Base-by-base conservation (phyloP, 768 basidiomycete species). In the Polyporus arcularius region DNA sequence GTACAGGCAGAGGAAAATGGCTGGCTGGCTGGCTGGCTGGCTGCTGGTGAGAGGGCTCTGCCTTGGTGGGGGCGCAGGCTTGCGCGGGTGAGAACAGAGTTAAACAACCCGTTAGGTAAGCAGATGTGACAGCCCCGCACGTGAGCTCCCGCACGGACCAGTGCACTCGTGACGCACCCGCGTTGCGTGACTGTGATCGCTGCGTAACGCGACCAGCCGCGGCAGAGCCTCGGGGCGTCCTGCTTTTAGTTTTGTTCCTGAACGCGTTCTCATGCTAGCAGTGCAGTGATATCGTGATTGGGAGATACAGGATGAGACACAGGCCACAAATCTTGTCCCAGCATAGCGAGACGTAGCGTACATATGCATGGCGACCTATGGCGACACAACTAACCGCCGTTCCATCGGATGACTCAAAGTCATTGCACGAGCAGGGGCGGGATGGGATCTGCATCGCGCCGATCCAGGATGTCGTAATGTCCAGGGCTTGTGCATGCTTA, bases 381-480 rank as follows among this genome's bases (percentile, higher is more conserved):
- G 15, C 39, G 4, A 21, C 45, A 18, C 45, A 18, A 5, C 4
- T 10, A 0, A 18, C n/a, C 11, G 45, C n/a, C 18, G n/a, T 5
- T 10, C n/a, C 11, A 21, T 14, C 4, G 9, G 26, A 10, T 1
- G 4, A 1, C 11, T 16, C 15, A 8, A 45, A 45, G n/a, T 48
- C 46, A 46, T 55, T 28, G 58, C n/a, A 55, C 61, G 18, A 63
- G 53, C 21, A 63, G 57, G 40, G 49, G 53, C 4, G 57, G 54
- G 14, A 67, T 26, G 4, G 70, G 63, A 32, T 74, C 74, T 31
- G 64, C 64, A 53, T 64, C 68, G 26, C 70, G 60, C 43, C 60
- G 60, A 50, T 73, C 73, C 53, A 92, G 75, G 52, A 94, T 88
- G 74, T 96, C 94, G 73, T 92, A 96, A 71, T 96, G 94, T 9